Conservation (phyloP, 257 asterid species). For the Rauvolfia tetraphylla region DNA sequence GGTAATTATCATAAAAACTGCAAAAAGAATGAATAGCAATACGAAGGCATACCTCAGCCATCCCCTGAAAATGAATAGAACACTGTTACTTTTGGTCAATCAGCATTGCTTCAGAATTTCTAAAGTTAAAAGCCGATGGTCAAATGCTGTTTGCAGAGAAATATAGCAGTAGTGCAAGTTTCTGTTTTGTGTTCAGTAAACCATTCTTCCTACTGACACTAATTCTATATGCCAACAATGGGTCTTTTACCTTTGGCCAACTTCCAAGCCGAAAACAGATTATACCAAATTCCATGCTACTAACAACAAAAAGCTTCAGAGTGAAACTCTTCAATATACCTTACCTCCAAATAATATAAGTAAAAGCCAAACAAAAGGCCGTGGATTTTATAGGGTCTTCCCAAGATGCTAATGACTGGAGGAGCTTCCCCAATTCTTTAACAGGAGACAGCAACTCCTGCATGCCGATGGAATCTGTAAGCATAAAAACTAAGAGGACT, state of each 20-base stretch:
- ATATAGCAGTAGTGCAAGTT: neutral
- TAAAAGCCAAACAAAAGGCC: conserved; percentile 49
- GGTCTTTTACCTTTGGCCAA: neutral
- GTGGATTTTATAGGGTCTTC: conserved; percentile 67
- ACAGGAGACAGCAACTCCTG: conserved; percentile 93
- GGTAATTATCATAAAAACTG: conserved; percentile 69
- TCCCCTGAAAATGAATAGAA: conserved; percentile 57
- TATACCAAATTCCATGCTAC: neutral
- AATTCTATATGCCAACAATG: neutral
- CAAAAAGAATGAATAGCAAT: conserved; percentile 39
- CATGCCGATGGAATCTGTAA: conserved; percentile 23
- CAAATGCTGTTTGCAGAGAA: neutral
- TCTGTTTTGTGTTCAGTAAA: neutral
- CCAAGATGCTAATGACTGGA: conserved; percentile 66
- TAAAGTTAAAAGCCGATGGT: neutral
- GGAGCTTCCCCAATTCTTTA: conserved; percentile 55
- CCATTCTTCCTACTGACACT: neutral
- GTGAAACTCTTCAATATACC: conserved; percentile 12
- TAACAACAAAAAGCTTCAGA: neutral
- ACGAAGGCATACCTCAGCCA: conserved; percentile 66
- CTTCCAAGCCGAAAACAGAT: neutral
- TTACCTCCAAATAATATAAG: conserved; percentile 65
- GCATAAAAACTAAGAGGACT: neutral
- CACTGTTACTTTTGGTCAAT: neutral
- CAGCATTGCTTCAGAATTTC: neutral